Conservation (phyloP, 202 grass and related monocot species). For the Eragrostis tef region DNA sequence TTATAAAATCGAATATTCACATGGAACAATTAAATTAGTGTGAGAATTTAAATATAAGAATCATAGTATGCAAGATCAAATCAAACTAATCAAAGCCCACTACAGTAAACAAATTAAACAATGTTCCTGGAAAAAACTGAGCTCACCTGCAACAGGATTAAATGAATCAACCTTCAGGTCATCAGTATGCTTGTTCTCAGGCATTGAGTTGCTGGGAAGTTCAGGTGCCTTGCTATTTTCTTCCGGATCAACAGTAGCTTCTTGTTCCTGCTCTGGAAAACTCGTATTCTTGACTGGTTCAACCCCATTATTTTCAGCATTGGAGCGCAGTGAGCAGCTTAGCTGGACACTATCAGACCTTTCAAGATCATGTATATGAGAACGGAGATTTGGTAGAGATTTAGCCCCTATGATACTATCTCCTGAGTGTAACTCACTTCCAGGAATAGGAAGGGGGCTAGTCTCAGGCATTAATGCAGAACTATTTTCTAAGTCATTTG, state of each 20-base stretch:
- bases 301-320: slow-evolving; percentile 50
- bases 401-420: slow-evolving; percentile 51
- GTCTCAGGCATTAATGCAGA: slow-evolving; percentile 51
- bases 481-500: slow-evolving; percentile 38
- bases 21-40: neutral
- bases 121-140: neutral
- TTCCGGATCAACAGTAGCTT: slow-evolving; percentile 50
- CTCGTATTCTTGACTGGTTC: slow-evolving; percentile 44
- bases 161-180: slow-evolving; percentile 54
- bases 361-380: slow-evolving; percentile 71
- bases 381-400: slow-evolving; percentile 76
- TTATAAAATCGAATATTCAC: slow-evolving; percentile 33
- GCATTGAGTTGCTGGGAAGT: slow-evolving; percentile 46
- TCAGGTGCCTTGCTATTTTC: slow-evolving; percentile 41
- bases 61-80: slow-evolving; percentile 38
- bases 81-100: slow-evolving; percentile 33
- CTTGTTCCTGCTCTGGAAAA: slow-evolving; percentile 52
- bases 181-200: slow-evolving; percentile 38
- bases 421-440: slow-evolving; percentile 39
- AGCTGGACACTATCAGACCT: slow-evolving; percentile 56
- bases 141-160: slow-evolving; percentile 67
- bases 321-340: slow-evolving; percentile 63
- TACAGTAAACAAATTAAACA: slow-evolving; percentile 2
- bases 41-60: slow-evolving; percentile 27
- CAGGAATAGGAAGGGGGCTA: slow-evolving; percentile 65